Base-by-base conservation (phyloP, 1,284 basidiomycete species). In the Crucibulum parvulum region DNA sequence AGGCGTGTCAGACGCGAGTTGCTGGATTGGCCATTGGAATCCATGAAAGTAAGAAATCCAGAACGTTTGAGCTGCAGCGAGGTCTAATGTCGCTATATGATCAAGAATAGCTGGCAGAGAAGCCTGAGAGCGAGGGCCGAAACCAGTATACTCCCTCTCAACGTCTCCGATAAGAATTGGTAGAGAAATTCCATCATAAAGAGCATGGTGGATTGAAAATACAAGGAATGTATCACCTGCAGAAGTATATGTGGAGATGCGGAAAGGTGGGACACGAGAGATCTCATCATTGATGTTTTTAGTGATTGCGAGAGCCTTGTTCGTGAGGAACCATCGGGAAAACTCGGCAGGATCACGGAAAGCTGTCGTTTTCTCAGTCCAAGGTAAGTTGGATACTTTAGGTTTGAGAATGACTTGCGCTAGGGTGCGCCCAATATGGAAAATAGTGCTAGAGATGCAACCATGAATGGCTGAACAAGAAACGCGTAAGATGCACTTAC, bases 131-230 rank as follows among this genome's bases (percentile, higher is more conserved):
- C 62, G 58, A 41, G 67, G 66, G 46, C 62, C 51, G 37, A 62
- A 57, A 4, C 62, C 64, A 37, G 56, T 52, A 55, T 80, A 79
- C 43, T 67, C 69, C 8, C 69, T 67, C 56, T 83, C 80, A 9
- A 80, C 74, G 47, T 79, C 75, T 16, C 71, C 68, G 54, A 83
- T 68, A 9, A 84, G 63, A 9, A 75, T 66, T 1, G 81, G 77
- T 16, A 84, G 74, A 10, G 82, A 81, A 35, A 78, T 74, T 7
- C 81, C 82, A 62, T 84, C 82, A 59, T 81, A 84, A 7, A 84
- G 65, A 0, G 82, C 76, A 55, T 84, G 82, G 52, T 84, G 83
- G 43, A 84, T 80, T 8, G 83, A 84, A 43, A 83, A 64, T 3
- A 72, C 75, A 37, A 80, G 55, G 63, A 74, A 67, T 47, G 53